Conservation (phyloP, 139 green algal genomes). For the Volvox africanus region DNA sequence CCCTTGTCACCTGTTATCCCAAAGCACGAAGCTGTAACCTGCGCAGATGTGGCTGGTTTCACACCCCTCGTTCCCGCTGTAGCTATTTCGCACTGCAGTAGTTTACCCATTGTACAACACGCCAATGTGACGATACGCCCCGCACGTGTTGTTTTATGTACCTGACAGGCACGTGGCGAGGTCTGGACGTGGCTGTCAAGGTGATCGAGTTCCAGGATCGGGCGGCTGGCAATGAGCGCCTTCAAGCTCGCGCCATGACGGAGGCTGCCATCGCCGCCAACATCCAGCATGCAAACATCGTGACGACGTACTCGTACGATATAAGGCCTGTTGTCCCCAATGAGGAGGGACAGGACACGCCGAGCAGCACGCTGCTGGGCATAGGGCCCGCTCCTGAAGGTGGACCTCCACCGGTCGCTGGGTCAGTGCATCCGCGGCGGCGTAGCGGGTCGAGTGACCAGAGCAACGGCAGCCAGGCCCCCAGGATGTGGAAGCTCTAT, state of each 20-base stretch:
- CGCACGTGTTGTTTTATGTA: no score
- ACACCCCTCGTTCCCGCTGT: no score
- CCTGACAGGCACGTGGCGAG: slow-evolving; percentile 47
- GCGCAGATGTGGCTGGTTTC: no score
- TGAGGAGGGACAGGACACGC: background rate
- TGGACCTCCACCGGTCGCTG: background rate
- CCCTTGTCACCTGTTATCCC: no score
- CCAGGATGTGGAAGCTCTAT: slow-evolving; percentile 36
- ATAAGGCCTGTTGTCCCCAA: background rate
- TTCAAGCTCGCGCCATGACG: slow-evolving; percentile 38
- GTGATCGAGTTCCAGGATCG: slow-evolving; percentile 47
- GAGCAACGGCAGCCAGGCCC: background rate
- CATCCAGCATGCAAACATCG: slow-evolving; percentile 52
- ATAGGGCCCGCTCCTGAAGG: slow-evolving; percentile 13
- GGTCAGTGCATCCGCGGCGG: background rate
- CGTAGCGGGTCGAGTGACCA: slow-evolving; percentile 2
- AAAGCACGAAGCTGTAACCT: no score
- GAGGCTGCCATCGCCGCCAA: slow-evolving; percentile 55
- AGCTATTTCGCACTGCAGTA: no score
- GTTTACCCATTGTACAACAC: no score
- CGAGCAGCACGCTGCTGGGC: slow-evolving; percentile 37
- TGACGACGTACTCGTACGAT: slow-evolving; percentile 53
- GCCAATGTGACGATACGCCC: no score
- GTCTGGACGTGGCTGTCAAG: slow-evolving; percentile 55
- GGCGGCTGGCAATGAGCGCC: slow-evolving; percentile 2